Percentiles rank a stretch among this genome's conserved stretches.
Conservation (phyloP, 805 yeast species). For the Nakazawaea holstii region DNA sequence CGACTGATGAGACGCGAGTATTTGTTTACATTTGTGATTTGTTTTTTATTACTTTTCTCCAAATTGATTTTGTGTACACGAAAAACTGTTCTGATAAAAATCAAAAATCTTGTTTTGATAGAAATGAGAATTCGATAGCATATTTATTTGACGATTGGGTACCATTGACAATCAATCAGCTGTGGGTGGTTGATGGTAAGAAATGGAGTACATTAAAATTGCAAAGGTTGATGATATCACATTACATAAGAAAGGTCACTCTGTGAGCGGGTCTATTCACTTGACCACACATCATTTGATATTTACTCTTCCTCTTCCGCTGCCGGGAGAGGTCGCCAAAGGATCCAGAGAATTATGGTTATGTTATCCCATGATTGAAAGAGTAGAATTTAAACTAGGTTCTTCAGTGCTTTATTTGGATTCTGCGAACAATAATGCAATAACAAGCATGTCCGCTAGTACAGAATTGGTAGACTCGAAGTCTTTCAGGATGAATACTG, state of each 20-base stretch:
- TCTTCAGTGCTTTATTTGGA: slow-evolving; percentile 31
- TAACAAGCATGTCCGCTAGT: slow-evolving; percentile 11
- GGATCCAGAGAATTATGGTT: slow-evolving; percentile 75
- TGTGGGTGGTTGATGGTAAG: neutral
- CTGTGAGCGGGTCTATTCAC: slow-evolving; percentile 56
- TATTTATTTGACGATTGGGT: no score
- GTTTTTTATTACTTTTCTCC: no score
- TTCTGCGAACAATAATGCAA: neutral
- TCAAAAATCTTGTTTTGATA: no score
- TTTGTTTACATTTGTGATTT: neutral
- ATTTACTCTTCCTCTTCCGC: slow-evolving; percentile 36
- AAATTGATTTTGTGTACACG: no score
- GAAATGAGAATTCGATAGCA: no score
- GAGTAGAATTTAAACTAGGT: slow-evolving; percentile 53
- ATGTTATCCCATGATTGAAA: slow-evolving; percentile 78
- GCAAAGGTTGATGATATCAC: slow-evolving; percentile 42
- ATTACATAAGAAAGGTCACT: slow-evolving; percentile 52
- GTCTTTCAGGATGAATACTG: slow-evolving; percentile 4
- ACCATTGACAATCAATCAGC: no score
- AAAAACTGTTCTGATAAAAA: no score
- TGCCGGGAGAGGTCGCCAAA: slow-evolving; percentile 16
- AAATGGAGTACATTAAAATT: slow-evolving; percentile 52
- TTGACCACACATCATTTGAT: slow-evolving; percentile 74
- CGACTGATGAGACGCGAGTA: neutral
- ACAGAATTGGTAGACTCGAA: slow-evolving; percentile 6